Evolutionary conservation across 1,284 basidiomycete genomes (phyloP).

Genomic region (Cutaneotrichosporon mucoides): DNA sequence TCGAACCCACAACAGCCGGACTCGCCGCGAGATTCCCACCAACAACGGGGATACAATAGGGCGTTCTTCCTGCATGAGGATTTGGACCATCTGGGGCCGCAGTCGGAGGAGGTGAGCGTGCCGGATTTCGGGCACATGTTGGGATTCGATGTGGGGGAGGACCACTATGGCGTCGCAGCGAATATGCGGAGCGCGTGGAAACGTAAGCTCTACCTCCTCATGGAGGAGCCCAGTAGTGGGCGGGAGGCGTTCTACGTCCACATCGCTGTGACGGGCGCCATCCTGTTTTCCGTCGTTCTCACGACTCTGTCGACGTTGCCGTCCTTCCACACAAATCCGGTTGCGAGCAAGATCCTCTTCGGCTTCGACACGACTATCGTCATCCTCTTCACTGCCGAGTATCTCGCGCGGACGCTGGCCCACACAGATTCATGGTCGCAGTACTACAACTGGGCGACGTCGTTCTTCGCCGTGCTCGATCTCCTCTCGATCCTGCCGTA

Average conservation of each 20-base stretch:
- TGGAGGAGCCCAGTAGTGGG: constrained; percentile 48
- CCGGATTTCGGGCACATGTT: constrained; percentile 47
- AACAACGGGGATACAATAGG: neutral
- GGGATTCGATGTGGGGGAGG: constrained; percentile 45
- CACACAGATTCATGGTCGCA: constrained; percentile 49
- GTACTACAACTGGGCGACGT: constrained; percentile 48
- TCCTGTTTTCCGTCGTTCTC: constrained; percentile 63
- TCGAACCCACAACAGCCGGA: neutral
- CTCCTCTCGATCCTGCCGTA: constrained; percentile 78
- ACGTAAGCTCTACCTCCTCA: constrained; percentile 45
- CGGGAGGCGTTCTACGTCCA: constrained; percentile 49
- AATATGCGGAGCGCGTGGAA: constrained; percentile 44
- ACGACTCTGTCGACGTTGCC: constrained; percentile 82
- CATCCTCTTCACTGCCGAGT: constrained; percentile 73
- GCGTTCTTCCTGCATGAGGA: constrained; percentile 20
- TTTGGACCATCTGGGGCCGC: constrained; percentile 3
- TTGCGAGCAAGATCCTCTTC: constrained; percentile 69
- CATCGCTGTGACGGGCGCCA: constrained; percentile 43
- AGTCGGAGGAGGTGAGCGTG: constrained; percentile 40
- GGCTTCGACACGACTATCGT: constrained; percentile 71
- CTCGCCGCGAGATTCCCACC: neutral
- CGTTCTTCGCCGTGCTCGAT: constrained; percentile 81
- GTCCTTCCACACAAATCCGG: constrained; percentile 61
- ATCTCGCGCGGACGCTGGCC: constrained; percentile 39
- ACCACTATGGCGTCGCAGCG: constrained; percentile 44